Conservation (phyloP, 1,139 yeast species). For the Nematodospora anomalae region DNA sequence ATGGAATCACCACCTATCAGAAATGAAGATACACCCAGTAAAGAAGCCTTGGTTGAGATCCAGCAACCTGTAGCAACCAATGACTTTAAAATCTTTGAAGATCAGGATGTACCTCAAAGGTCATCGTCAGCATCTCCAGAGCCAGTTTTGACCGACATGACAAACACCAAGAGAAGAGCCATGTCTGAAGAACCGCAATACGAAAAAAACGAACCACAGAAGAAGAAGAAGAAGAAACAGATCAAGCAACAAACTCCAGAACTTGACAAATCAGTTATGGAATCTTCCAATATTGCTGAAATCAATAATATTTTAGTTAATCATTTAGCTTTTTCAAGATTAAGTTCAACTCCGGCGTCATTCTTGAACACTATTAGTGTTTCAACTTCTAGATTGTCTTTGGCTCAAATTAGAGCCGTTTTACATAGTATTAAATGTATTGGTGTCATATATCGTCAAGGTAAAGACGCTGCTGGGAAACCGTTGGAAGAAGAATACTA, state of each 20-base stretch:
- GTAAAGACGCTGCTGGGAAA: conserved; percentile 96
- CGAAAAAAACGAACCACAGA: conserved; percentile 8
- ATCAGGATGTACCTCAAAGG: conserved; percentile 8
- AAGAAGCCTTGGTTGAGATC: conserved; percentile 2
- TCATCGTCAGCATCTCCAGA: conserved; percentile 12
- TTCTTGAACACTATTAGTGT: conserved; percentile 62
- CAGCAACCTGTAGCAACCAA: neutral
- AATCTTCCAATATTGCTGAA: conserved; percentile 46
- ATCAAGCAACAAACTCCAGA: conserved; percentile 15
- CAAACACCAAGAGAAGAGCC: conserved; percentile 28
- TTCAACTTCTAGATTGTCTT: conserved; percentile 41
- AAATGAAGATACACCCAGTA: conserved; percentile 14
- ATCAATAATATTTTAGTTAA: conserved; percentile 69
- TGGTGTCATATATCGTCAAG: conserved; percentile 83
- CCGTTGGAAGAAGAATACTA: conserved; percentile 91
- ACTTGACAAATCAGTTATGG: conserved; percentile 18
- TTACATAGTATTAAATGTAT: conserved; percentile 55
- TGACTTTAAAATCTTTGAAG: conserved; percentile 12
- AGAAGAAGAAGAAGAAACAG: conserved; percentile 7
- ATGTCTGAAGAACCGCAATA: conserved; percentile 30
- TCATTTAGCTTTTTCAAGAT: conserved; percentile 86
- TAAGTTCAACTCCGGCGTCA: conserved; percentile 81
- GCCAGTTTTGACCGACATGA: conserved; percentile 22
- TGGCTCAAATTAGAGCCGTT: conserved; percentile 52
- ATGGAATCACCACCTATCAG: neutral